Evolutionary conservation across 768 basidiomycete species (phyloP).

Genomic region (Gloeopeniophorella convolvens): DNA sequence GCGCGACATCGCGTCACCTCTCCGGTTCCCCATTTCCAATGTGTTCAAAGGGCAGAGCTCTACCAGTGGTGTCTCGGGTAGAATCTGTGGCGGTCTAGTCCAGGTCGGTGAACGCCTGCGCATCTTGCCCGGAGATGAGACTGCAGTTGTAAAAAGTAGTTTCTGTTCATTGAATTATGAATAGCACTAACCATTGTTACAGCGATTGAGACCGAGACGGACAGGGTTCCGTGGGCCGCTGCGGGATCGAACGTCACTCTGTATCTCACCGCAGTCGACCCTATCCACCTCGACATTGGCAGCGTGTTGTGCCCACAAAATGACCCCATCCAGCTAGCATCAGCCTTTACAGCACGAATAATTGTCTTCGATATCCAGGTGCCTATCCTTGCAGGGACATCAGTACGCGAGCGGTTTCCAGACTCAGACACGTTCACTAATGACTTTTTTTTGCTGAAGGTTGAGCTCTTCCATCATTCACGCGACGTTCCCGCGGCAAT

Average conservation of each 20-base stretch:
- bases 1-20: constrained; percentile 66
- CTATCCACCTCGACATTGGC: constrained; percentile 80
- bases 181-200: neutral
- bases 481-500: constrained; percentile 87
- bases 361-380: constrained; percentile 90
- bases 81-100: constrained; percentile 80
- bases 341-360: constrained; percentile 76
- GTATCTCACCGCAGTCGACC: constrained; percentile 77
- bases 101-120: constrained; percentile 88
- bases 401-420: constrained; percentile 45
- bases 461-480: constrained; percentile 95
- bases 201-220: constrained; percentile 86
- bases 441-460: constrained; percentile 31
- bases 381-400: constrained; percentile 82
- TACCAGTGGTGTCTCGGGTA: constrained; percentile 71
- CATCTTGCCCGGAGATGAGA: constrained; percentile 90
- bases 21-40: constrained; percentile 89
- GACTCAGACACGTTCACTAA: neutral
- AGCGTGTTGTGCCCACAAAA: constrained; percentile 78
- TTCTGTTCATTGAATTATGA: neutral
- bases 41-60: constrained; percentile 88
- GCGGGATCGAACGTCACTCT: constrained; percentile 89
- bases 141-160: constrained; percentile 60
- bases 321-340: constrained; percentile 69
- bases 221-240: constrained; percentile 75